A percentile compares a stretch with the other conserved stretches of the same genome.
Evolutionary conservation across 2,329 filamentous ascomycete genomes (phyloP).

Genomic region (Amphichorda felina): DNA sequence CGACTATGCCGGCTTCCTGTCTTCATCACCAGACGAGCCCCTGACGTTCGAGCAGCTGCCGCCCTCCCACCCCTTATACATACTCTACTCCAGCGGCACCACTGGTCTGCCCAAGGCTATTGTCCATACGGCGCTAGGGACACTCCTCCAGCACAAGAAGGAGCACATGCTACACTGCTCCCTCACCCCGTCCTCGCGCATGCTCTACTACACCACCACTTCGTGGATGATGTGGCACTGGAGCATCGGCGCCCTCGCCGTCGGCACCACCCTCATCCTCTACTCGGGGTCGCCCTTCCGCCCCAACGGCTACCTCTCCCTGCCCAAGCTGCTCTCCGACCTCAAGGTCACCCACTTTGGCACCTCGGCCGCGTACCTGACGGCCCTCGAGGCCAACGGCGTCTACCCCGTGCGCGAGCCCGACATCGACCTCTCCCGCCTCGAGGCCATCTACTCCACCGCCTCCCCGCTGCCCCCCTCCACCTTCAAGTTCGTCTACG

Average conservation of each 20-base stretch:
- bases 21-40: conserved; percentile 24
- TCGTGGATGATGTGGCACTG: conserved; percentile 99
- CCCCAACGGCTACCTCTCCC: conserved; percentile 65
- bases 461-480: conserved; percentile 86
- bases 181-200: conserved; percentile 55
- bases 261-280: conserved; percentile 70
- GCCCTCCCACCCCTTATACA: conserved; percentile 83
- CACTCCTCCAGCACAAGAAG: conserved; percentile 92
- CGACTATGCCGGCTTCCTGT: conserved; percentile 32
- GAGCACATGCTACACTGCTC: conserved; percentile 84
- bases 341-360: conserved; percentile 85
- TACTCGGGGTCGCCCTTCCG: conserved; percentile 91
- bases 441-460: conserved; percentile 87
- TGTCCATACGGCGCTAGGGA: conserved; percentile 82
- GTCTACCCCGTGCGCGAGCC: conserved; percentile 43
- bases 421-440: conserved; percentile 43
- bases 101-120: conserved; percentile 86
- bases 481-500: conserved; percentile 84
- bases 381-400: conserved; percentile 70
- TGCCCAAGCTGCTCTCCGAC: conserved; percentile 72
- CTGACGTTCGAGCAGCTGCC: conserved; percentile 65
- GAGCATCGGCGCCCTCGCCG: conserved; percentile 76
- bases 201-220: conserved; percentile 91
- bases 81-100: conserved; percentile 87
- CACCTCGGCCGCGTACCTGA: conserved; percentile 88